Percentiles rank a stretch among this genome's conserved stretches.
These are phyloP conservation scores for Didymella lethalis DNA, from an alignment of 2,329 filamentous ascomycete species.

Conservation along the genomic window DNA sequence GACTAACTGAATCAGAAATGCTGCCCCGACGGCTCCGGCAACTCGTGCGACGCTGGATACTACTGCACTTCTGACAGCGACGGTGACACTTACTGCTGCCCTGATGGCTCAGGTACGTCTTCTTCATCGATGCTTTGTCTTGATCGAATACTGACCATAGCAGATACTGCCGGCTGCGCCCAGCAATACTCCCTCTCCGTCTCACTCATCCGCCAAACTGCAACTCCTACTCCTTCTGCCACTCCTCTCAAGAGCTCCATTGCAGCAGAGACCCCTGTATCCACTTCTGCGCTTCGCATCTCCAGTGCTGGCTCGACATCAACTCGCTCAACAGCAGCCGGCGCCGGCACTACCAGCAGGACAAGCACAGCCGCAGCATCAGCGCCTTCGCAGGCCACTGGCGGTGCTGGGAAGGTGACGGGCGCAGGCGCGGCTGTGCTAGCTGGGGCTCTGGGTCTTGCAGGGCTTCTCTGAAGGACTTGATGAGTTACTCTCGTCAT, in stretches of 20 bases:
- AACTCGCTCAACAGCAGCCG: neutral
- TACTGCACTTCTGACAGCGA: constrained; percentile 66
- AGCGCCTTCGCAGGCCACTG: constrained; percentile 24
- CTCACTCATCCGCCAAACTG: constrained; percentile 58
- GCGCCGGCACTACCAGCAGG: neutral
- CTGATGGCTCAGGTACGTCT: constrained; percentile 55
- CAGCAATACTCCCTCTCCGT: constrained; percentile 59
- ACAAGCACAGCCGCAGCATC: constrained; percentile 7
- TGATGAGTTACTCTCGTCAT: neutral
- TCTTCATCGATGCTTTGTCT: no score
- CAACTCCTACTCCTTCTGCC: constrained; percentile 14
- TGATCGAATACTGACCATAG: neutral
- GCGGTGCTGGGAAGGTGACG: constrained; percentile 24
- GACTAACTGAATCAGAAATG: constrained; percentile 51
- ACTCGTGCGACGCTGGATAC: constrained; percentile 68
- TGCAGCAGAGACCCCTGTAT: constrained; percentile 13
- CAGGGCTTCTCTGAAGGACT: constrained; percentile 1
- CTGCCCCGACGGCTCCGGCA: constrained; percentile 65
- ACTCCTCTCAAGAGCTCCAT: constrained; percentile 4
- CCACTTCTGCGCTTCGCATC: constrained; percentile 11
- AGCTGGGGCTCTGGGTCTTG: constrained; percentile 22
- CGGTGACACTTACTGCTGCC: constrained; percentile 67
- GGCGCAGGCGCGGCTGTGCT: constrained; percentile 30
- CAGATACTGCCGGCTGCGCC: constrained; percentile 63
- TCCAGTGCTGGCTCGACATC: constrained; percentile 4